A percentile compares a stretch with the other conserved stretches of the same genome.
Evolutionary conservation across 1,284 basidiomycete genomes (phyloP).

Genomic region (Hemileia vastatrix): DNA sequence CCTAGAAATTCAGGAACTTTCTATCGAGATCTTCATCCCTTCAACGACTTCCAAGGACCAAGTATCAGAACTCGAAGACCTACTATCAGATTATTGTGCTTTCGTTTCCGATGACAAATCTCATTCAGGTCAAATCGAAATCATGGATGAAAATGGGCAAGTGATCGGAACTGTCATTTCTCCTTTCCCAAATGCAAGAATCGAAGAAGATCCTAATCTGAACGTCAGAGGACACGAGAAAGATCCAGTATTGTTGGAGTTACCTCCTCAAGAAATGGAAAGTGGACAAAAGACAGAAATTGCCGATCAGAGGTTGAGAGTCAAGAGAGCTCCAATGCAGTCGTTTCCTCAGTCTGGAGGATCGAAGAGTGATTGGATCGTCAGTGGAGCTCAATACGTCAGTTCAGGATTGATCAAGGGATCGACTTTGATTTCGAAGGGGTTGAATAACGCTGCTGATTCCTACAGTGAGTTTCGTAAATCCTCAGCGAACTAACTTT

Average conservation of each 20-base stretch:
- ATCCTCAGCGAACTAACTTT: constrained; percentile 13
- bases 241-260: constrained; percentile 33
- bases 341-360: neutral
- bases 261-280: constrained; percentile 8
- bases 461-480: constrained; percentile 24
- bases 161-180: constrained; percentile 4
- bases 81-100: constrained; percentile 33
- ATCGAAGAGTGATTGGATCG: constrained; percentile 32
- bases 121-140: constrained; percentile 30
- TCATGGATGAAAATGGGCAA: constrained; percentile 34
- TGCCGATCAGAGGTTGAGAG: constrained; percentile 25
- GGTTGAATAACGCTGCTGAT: constrained; percentile 29
- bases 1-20: constrained; percentile 29
- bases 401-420: constrained; percentile 29
- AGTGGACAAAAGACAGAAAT: constrained; percentile 1
- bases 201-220: constrained; percentile 27
- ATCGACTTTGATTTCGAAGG: constrained; percentile 27
- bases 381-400: constrained; percentile 29
- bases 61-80: constrained; percentile 27
- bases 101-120: constrained; percentile 28
- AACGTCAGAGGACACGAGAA: constrained; percentile 32
- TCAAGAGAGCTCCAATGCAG: constrained; percentile 24
- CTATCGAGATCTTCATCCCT: constrained; percentile 28
- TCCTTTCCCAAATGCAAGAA: neutral
- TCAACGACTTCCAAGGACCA: constrained; percentile 16